Evolutionary conservation across 23 red algal species (phyloP).

Genomic region (Gracilaria vermiculophylla): DNA sequence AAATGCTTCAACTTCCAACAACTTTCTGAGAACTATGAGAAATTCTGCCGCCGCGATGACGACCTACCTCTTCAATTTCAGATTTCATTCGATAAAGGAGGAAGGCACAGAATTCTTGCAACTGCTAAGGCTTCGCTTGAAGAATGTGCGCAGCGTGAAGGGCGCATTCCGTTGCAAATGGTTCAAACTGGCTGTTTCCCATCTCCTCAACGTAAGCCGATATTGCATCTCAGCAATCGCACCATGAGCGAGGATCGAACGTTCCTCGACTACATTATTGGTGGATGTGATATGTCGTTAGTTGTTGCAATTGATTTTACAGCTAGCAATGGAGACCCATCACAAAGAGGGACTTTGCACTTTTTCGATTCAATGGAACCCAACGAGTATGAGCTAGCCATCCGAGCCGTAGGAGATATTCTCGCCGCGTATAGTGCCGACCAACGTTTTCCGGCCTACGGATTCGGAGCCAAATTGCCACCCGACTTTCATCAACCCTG

Average conservation of each 20-base stretch:
- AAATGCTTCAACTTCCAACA: not conserved
- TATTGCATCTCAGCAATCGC: constrained; percentile 34
- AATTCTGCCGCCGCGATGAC: constrained; percentile 71
- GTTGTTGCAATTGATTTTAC: constrained; percentile 87
- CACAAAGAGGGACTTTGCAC: constrained; percentile 64
- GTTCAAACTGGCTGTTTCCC: not conserved
- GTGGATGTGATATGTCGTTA: constrained; percentile 80
- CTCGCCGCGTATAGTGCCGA: constrained; percentile 39
- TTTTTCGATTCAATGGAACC: constrained; percentile 63
- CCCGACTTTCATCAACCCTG: constrained; percentile 60
- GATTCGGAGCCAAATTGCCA: constrained; percentile 88
- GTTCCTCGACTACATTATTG: constrained; percentile 87
- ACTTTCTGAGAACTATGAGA: constrained; percentile 59
- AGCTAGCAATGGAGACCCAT: constrained; percentile 73
- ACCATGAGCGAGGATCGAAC: constrained; percentile 36
- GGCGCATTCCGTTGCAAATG: not conserved
- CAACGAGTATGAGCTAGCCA: constrained; percentile 79
- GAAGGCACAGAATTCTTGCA: constrained; percentile 41
- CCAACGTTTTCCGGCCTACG: constrained; percentile 55
- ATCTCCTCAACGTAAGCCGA: not conserved
- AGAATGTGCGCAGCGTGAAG: not conserved
- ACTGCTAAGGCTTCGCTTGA: not conserved
- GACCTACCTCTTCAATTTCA: constrained; percentile 39
- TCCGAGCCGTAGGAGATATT: constrained; percentile 76
- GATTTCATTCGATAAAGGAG: constrained; percentile 35